These are phyloP conservation scores for Phytophthora pini DNA, from an alignment of 352 stramenopile genomes.

Conservation along the genomic window DNA sequence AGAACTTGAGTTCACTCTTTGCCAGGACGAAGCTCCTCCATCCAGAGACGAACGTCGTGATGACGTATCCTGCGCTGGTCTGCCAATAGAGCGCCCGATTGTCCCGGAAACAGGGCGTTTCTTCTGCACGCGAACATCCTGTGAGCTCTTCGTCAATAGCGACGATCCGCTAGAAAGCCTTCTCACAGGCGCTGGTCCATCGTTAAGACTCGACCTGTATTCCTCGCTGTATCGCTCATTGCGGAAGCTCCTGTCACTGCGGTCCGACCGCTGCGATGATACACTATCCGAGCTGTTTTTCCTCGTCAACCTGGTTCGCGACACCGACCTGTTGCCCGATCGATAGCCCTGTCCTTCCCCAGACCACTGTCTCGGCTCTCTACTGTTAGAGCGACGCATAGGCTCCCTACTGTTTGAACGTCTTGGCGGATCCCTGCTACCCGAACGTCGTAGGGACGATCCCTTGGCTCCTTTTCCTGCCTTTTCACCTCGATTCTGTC, in stretches of 20 bases:
- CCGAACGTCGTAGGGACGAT: slow-evolving; percentile 27
- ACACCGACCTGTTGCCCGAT: slow-evolving; percentile 30
- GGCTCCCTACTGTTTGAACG: slow-evolving; percentile 8
- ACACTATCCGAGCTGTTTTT: slow-evolving; percentile 70
- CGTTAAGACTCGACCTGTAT: slow-evolving; percentile 27
- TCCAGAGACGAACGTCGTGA: slow-evolving; percentile 44
- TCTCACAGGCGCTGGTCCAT: slow-evolving; percentile 20
- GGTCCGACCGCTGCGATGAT: slow-evolving; percentile 55
- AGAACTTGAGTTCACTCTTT: slow-evolving; percentile 24
- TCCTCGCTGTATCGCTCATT: slow-evolving; percentile 44
- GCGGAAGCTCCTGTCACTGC: slow-evolving; percentile 42
- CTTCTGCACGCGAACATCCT: slow-evolving; percentile 59
- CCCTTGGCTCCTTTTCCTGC: slow-evolving; percentile 15
- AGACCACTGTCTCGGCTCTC: slow-evolving; percentile 14
- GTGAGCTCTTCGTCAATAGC: slow-evolving; percentile 45
- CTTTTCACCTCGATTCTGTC: slow-evolving; percentile 17
- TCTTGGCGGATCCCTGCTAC: slow-evolving; percentile 14
- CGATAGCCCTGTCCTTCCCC: slow-evolving; percentile 27
- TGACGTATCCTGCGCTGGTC: slow-evolving; percentile 24
- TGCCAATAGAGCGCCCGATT: slow-evolving; percentile 29
- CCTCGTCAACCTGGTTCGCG: slow-evolving; percentile 37
- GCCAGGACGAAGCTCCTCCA: slow-evolving; percentile 24
- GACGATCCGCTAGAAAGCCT: slow-evolving; percentile 30
- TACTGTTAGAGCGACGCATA: slow-evolving; percentile 6
- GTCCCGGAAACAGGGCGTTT: slow-evolving; percentile 21